Evolutionary conservation across 1,284 basidiomycete species (phyloP), one percentile per base, ranked within the genome.

Genomic region (Leccinum solheimii): DNA sequence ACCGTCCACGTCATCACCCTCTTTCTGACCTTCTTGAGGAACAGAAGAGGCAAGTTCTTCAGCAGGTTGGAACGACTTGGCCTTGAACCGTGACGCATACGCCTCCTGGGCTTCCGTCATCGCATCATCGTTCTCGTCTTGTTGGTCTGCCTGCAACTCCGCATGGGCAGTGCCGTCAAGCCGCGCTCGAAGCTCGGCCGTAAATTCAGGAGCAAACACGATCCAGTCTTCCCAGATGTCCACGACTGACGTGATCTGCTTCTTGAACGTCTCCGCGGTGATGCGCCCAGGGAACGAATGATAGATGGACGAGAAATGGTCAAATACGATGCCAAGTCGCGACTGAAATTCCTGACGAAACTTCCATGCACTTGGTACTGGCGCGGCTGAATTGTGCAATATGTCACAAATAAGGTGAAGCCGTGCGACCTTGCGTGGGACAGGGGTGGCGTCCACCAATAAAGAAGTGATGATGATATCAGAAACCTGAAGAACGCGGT

Each of bases 211-310:
- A 34, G 92, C 82, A 72, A 97, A 95, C 19, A 96, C 91, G 63
- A 96, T 95, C 92, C 94, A 97, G 69, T 94, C 88, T 70, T 98
- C 96, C 97, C 97, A 99, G 23, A 96, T 87, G 68, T 95, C 91
- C 1, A 98, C 81, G 11, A 98, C 86, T 0, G 84, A 79, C 3
- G 86, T 86, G 57, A 98, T 92, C 75, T 97, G 93, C 64, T 88
- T 90, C 77, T 91, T 95, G 81, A 98, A 98, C 1, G 90, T 90
- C 67, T 97, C 93, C 14, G 95, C 95, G 6, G 94, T 95, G 71
- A 98, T 94, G 50, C 92, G 83, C 3, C 95, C 95, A 1, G 94
- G 92, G 71, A 98, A 93, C 23, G 92, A 93, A 63, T 94, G 88
- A 72, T 97, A 94, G 55, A 98, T 94, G 45, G 87, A 89, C n/a